Percentiles rank a stretch among this genome's conserved stretches.
phyloP scores from a whole-genome alignment of 192 early-diverging fungal species.

The Backusella westeae region DNA sequence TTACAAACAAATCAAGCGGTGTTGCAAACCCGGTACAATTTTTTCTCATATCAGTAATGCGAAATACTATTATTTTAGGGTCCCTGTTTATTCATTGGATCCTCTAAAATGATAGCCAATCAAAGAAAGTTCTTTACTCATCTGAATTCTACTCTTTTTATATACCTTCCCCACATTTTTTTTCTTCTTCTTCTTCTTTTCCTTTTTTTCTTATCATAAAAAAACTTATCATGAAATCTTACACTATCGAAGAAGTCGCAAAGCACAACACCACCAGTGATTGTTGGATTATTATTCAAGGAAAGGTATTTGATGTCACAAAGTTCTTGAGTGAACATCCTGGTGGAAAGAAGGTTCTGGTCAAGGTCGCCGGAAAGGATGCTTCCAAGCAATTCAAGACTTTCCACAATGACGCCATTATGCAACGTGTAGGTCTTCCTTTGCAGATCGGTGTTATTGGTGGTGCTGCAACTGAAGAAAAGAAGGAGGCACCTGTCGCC shows the following conservation, averaged over 20 bases:
- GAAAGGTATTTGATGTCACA: conserved; percentile 76
- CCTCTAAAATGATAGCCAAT: neutral
- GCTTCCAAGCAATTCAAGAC: conserved; percentile 84
- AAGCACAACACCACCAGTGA: conserved; percentile 65
- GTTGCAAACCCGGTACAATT: neutral
- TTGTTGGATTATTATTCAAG: conserved; percentile 75
- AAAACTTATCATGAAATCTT: conserved; percentile 32
- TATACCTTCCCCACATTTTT: neutral
- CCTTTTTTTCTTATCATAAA: neutral
- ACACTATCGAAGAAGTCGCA: conserved; percentile 63
- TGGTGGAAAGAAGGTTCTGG: conserved; percentile 87
- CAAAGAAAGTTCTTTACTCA: neutral
- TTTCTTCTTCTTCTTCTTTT: neutral
- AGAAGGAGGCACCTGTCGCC: neutral
- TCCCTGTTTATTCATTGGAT: neutral
- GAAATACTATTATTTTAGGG: neutral
- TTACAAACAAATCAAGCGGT: neutral
- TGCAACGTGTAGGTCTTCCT: conserved; percentile 30
- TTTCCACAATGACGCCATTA: conserved; percentile 49
- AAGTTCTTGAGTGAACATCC: conserved; percentile 80
- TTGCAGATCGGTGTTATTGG: conserved; percentile 34
- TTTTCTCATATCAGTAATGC: conserved; percentile 3
- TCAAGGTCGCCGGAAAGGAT: conserved; percentile 79
- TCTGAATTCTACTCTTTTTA: neutral
- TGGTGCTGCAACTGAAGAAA: neutral